A percentile compares a stretch with the other conserved stretches of the same genome.
Evolutionary conservation across 306 rosid species (phyloP).

Genomic region (Castanea sativa): DNA sequence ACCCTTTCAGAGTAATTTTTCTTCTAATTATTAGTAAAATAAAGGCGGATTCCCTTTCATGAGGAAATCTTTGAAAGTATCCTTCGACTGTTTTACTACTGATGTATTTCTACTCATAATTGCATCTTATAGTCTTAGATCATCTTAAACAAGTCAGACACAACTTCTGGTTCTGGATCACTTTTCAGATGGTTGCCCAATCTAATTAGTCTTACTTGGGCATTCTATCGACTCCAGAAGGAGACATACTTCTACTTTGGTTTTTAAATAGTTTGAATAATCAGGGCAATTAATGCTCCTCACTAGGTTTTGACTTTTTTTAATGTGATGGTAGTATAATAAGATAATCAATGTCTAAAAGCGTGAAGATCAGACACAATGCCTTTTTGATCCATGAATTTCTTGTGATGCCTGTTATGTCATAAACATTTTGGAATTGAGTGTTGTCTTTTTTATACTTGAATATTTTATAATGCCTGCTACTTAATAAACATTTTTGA

Average conservation of each 20-base stretch:
- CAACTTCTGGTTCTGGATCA: not conserved
- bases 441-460: no score
- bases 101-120: not conserved
- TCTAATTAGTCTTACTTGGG: not conserved
- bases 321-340: not conserved
- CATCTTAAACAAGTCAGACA: not conserved
- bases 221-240: not conserved
- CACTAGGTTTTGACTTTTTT: not conserved
- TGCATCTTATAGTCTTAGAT: not conserved
- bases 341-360: not conserved
- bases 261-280: not conserved
- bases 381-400: not conserved
- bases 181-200: not conserved
- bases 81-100: not conserved
- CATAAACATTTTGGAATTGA: not conserved
- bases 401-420: not conserved
- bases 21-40: not conserved
- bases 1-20: not conserved
- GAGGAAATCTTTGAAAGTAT: not conserved
- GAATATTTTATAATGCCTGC: not conserved
- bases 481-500: not conserved
- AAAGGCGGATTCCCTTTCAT: not conserved
- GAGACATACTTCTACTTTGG: not conserved
- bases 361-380: not conserved
- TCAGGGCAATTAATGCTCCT: not conserved